A percentile compares a stretch with the other conserved stretches of the same genome.
These are phyloP conservation scores for Aspergillus baeticus DNA, from an alignment of 495 filamentous ascomycete genomes.

Conservation along the genomic window DNA sequence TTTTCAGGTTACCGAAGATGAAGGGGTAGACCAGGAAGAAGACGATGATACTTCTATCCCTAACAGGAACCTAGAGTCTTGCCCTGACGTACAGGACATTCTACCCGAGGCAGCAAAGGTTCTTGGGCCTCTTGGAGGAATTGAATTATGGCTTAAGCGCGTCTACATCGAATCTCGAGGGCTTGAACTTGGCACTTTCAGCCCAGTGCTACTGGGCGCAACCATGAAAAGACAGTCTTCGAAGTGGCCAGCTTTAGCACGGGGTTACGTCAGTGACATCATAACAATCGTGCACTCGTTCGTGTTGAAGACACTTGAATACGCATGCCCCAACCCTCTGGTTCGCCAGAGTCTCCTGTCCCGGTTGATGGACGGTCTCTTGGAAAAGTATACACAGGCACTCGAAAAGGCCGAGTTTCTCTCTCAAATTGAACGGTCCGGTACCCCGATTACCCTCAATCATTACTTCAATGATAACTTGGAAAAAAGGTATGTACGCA, in stretches of 20 bases:
- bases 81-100: too few relatives aligned
- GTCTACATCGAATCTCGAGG: slow-evolving; percentile 30
- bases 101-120: too few relatives aligned
- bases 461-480: slow-evolving; percentile 54
- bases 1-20: too few relatives aligned
- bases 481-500: slow-evolving; percentile 29
- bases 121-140: neutral
- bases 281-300: slow-evolving; percentile 48
- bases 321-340: slow-evolving; percentile 35
- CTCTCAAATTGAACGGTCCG: slow-evolving; percentile 45
- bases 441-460: slow-evolving; percentile 47
- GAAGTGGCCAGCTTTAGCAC: slow-evolving; percentile 50
- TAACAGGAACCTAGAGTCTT: too few relatives aligned
- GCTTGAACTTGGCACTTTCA: slow-evolving; percentile 41
- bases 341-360: slow-evolving; percentile 37
- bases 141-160: slow-evolving; percentile 29
- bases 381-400: slow-evolving; percentile 38
- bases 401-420: slow-evolving; percentile 45
- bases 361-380: slow-evolving; percentile 41
- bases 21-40: too few relatives aligned
- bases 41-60: too few relatives aligned
- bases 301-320: slow-evolving; percentile 33
- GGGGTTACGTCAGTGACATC: slow-evolving; percentile 44
- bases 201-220: slow-evolving; percentile 35
- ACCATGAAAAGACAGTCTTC: slow-evolving; percentile 53